Evolutionary conservation across 192 early-diverging fungal genomes (phyloP), one percentile per base, ranked within the genome.

Genomic region (Gaertneriomyces semiglobifer): DNA sequence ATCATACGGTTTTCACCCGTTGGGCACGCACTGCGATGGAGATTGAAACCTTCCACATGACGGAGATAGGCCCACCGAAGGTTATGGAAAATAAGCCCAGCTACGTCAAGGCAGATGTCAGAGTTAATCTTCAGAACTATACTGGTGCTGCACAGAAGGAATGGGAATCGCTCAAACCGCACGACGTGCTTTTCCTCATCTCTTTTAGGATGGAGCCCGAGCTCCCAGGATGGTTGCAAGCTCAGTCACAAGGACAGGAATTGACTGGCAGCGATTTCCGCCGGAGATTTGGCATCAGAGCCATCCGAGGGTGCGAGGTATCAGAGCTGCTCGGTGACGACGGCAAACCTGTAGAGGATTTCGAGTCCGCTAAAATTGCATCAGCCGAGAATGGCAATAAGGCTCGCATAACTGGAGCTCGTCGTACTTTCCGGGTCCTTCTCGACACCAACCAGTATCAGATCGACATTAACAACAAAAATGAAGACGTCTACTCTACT

Each of bases 21-120:
- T 98, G 96, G 95, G 88, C 93, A 7, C 78, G 94, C 47, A 98
- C 96, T 89, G 97, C 91, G 0, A 66, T 86, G 42, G 86, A 87
- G 0, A 82, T 96, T 48, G 81, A 82, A 5, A 58, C 75, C 75
- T 69, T 85, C 56, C 72, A 77, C 58, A 79, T 96, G 38, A 81
- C 87, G 1, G 89, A 94, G 65, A 82, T 95, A 4, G 86, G 81
- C 1, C 73, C 83, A 44, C 85, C 93, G 14, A 81, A 84, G 51
- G 71, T 94, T 6, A 88, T 87, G 1, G 85, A 93, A 62, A 71
- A 67, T 33, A 85, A 81, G 38, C 92, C 91, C 10, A 72, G 85
- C 6, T 76, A 69, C 44, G 94, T 99, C 38, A 85, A 83, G 7
- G 95, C 91, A 2, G 93, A 98, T 70, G 73, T 97, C 3, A 75